These are phyloP conservation scores for Pezicula neosporulosa DNA, from an alignment of 2,329 filamentous ascomycete genomes.

Conservation along the genomic window DNA sequence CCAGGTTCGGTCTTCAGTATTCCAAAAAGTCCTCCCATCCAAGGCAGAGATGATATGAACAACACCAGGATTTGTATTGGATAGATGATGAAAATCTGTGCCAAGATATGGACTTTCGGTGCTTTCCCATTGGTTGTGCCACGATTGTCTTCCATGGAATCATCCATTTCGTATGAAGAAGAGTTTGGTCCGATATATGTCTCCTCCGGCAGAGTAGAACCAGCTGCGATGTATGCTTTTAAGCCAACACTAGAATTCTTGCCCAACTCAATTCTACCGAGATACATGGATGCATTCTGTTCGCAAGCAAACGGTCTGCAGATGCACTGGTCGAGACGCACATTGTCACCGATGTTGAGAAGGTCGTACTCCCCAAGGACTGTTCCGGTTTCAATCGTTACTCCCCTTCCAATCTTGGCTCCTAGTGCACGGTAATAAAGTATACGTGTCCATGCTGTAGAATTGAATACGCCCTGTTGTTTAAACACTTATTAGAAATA, in stretches of 20 bases:
- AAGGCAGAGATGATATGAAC: constrained; percentile 42
- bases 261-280: constrained; percentile 47
- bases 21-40: constrained; percentile 40
- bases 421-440: constrained; percentile 50
- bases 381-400: constrained; percentile 38
- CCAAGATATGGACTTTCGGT: constrained; percentile 41
- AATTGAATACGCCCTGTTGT: constrained; percentile 36
- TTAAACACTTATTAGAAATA: neutral
- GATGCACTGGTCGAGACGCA: constrained; percentile 42
- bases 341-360: constrained; percentile 48
- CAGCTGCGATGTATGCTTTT: constrained; percentile 47
- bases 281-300: constrained; percentile 53
- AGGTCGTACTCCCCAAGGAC: constrained; percentile 54
- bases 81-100: constrained; percentile 37
- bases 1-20: constrained; percentile 37
- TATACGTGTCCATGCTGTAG: constrained; percentile 34
- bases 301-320: constrained; percentile 52
- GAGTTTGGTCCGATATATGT: constrained; percentile 54
- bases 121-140: constrained; percentile 32
- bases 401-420: constrained; percentile 47
- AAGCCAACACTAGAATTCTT: constrained; percentile 43
- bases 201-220: constrained; percentile 42
- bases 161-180: constrained; percentile 51
- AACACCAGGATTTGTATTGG: constrained; percentile 38
- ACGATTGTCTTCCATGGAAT: constrained; percentile 44